Percentiles rank a stretch among this genome's conserved stretches.
Conservation (phyloP, 768 basidiomycete species). For the Hortiboletus campestris region DNA sequence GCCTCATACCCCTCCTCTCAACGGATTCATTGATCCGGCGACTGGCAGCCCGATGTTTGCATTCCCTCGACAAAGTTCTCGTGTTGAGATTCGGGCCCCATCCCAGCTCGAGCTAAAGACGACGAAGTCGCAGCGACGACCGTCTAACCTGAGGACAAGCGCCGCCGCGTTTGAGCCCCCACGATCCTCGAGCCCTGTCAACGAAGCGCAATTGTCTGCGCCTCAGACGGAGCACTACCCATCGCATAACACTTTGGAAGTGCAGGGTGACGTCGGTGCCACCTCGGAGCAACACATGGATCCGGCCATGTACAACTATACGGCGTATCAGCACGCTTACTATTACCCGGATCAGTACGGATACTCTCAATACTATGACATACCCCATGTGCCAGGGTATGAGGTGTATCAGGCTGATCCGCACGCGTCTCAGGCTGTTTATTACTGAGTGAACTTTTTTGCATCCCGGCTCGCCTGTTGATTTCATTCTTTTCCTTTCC, state of each 20-base stretch:
- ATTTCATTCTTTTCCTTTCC: not conserved
- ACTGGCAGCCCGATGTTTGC: constrained; percentile 73
- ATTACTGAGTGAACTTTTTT: constrained; percentile 47
- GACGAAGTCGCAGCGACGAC: constrained; percentile 28
- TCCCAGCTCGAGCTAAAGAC: constrained; percentile 25
- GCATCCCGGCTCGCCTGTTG: constrained; percentile 13
- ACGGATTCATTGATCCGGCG: constrained; percentile 62
- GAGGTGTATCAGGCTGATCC: constrained; percentile 62
- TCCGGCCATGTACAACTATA: constrained; percentile 49
- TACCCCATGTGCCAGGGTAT: constrained; percentile 63
- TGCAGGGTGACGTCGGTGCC: constrained; percentile 15
- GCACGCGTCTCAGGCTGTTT: constrained; percentile 49
- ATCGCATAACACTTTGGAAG: constrained; percentile 8
- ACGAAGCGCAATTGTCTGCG: constrained; percentile 11
- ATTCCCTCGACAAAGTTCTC: constrained; percentile 67
- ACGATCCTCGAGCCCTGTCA: constrained; percentile 28
- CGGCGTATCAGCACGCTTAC: constrained; percentile 57
- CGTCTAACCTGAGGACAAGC: constrained; percentile 47
- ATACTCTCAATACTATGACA: constrained; percentile 68
- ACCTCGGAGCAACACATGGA: constrained; percentile 31
- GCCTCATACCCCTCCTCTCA: constrained; percentile 59
- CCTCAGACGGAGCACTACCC: constrained; percentile 14
- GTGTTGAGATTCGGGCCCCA: constrained; percentile 74
- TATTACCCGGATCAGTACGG: constrained; percentile 71
- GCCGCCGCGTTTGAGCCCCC: constrained; percentile 52